Evolutionary conservation across 768 basidiomycete species (phyloP).

Genomic region (Boletus sp.): DNA sequence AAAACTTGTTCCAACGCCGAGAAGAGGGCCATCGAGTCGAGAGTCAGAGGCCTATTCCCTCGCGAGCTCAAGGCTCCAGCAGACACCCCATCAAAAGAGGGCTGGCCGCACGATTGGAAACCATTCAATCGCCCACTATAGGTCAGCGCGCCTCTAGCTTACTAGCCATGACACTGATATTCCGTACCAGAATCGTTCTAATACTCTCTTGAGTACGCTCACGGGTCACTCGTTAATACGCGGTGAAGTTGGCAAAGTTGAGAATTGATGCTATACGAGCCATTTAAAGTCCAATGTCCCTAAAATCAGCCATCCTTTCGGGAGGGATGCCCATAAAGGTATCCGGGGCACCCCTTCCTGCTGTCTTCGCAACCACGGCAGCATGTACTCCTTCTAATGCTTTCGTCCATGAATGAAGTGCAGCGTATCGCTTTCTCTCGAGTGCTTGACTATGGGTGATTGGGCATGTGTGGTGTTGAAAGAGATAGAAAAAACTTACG

Average conservation of each 20-base stretch:
- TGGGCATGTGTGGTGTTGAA: not conserved
- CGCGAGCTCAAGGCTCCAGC: constrained; percentile 82
- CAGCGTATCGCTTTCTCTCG: constrained; percentile 81
- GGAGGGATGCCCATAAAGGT: constrained; percentile 34
- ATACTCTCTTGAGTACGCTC: not conserved
- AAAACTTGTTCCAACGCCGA: constrained; percentile 65
- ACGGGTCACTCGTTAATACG: constrained; percentile 2
- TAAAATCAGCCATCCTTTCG: constrained; percentile 31
- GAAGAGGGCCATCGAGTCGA: constrained; percentile 67
- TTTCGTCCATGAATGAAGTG: constrained; percentile 78
- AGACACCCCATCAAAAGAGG: constrained; percentile 75
- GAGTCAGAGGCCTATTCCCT: constrained; percentile 80
- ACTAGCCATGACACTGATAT: not conserved
- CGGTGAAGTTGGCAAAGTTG: not conserved
- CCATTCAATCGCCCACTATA: constrained; percentile 53
- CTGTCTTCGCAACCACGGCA: constrained; percentile 73
- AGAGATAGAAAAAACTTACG: constrained; percentile 42
- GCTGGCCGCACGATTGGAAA: constrained; percentile 89
- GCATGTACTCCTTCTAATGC: constrained; percentile 75
- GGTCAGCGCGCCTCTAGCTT: constrained; percentile 5
- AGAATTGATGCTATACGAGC: constrained; percentile 8
- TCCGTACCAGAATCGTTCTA: not conserved
- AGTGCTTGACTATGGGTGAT: constrained; percentile 66
- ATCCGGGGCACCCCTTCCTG: constrained; percentile 32
- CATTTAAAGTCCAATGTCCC: constrained; percentile 26